Evolutionary conservation across 805 yeast species (phyloP), one percentile per base, ranked within the genome.

Genomic region (Metschnikowia arizonensis): DNA sequence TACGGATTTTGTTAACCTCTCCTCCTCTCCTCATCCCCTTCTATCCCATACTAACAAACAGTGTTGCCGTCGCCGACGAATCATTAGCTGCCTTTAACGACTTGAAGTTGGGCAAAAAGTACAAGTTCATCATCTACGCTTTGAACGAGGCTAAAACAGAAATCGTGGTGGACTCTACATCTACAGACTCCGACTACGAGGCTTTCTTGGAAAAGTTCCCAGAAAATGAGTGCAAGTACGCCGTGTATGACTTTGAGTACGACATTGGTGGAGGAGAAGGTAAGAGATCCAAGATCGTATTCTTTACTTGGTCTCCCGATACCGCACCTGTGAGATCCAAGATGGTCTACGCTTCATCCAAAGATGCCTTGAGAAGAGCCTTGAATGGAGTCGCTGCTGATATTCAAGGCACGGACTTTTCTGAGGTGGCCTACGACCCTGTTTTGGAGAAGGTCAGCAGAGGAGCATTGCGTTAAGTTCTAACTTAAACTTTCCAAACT

Each of bases 321-420:
- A 88, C 95, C 51, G 97, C 98, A 45, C 88, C 93, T 51, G 83
- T 93, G 62, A 85, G 95, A 77, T 69, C 89, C 59, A 93, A 93
- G 85, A 93, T 93, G 99, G 86, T 91, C 52, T 91, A 90, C 76
- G 98, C 99, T 39, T 82, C 97, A n/a, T 90, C 98, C 50, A 89
- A 89, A 74, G 98, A 90, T 61, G 96, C 97, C 40, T 80, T 93
- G 64, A 91, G 98, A 79, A 88, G 96, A 74, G 91, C 99, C 46
- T 78, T 93, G 64, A 91, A 87, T 68, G 99, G 99, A 70, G 82
- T 93, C 57, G 76, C 97, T 47, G 69, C 96, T 57, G 99, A 93
- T 64, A 78, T 93, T 63, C 99, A 93, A 77, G 99, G 98, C 65
- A 93, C 99, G 48, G 99, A 93, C 71, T 90, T 83, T 73, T 83